Base-by-base conservation (phyloP, 2,329 filamentous ascomycete species). In the Fusarium succisae region DNA sequence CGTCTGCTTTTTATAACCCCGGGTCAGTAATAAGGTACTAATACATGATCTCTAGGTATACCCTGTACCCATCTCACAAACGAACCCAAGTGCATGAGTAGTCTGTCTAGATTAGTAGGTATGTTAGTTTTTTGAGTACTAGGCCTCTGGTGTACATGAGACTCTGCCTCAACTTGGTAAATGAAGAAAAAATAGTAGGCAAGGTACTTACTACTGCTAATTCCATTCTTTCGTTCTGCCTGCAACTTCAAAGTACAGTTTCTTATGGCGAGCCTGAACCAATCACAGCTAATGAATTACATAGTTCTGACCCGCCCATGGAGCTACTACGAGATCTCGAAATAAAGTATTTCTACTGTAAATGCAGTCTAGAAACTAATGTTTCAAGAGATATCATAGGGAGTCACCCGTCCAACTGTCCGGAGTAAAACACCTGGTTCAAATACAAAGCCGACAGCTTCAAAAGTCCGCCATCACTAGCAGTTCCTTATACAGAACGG, bases 211-310 rank as follows among this genome's bases (percentile, higher is more conserved):
- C 9, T 48, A 22, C 8, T 35, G 32, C 32, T 35, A 35, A 35
- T 17, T 35, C 14, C 14, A 35, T 35, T 15, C 14, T 35, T 28
- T 39, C 24, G 24, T 39, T 54, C 20, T 39, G 24, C 20, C 37
- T 54, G 13, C 8, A 39, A 20, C 18, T 17, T 22, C 20, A 54
- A n/a, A 28, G 24, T 39, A 22, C 35, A 28, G 51, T 54, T 54
- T 50, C 48, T 51, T 51, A n/a, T 35, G 13, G 24, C 11, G 13
- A 51, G 15, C 28, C 26, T 38, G 30, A 43, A 24, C 64, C 48
- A 69, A 69, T 55, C 64, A 50, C n/a, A 50, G 15, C 15, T 24
- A 3, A 48, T 39, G 43, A 48, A 69, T 69, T 63, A 69, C 64
- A 39, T 24, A 63, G 26, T 50, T 20, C 4, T 47, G 43, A 35